Evolutionary conservation across 2,329 filamentous ascomycete genomes (phyloP).

Genomic region (Fusarium equiseti): DNA sequence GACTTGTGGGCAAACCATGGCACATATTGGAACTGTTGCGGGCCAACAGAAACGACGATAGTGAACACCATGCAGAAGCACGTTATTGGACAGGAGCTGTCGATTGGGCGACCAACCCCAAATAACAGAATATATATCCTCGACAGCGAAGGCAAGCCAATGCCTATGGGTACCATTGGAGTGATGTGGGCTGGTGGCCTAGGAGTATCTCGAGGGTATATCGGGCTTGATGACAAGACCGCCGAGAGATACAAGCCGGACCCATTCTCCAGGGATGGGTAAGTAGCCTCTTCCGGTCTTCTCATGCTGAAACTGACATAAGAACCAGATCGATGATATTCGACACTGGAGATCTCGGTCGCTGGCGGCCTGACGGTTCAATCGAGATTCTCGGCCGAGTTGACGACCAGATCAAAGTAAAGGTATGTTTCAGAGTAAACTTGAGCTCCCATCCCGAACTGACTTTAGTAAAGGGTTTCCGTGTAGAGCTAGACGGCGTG

Average conservation of each 20-base stretch:
- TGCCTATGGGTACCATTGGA: conserved; percentile 61
- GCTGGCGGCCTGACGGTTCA: conserved; percentile 65
- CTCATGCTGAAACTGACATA: conserved; percentile 2
- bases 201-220: conserved; percentile 67
- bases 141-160: conserved; percentile 58
- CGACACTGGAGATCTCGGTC: conserved; percentile 70
- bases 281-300: conserved; percentile 32
- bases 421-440: conserved; percentile 51
- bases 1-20: conserved; percentile 65
- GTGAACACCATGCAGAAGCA: conserved; percentile 69
- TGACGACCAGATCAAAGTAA: conserved; percentile 74
- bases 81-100: conserved; percentile 58
- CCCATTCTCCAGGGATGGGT: conserved; percentile 65
- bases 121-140: conserved; percentile 66
- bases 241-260: conserved; percentile 63
- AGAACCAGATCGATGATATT: conserved; percentile 58
- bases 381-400: conserved; percentile 67
- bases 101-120: conserved; percentile 65
- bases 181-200: conserved; percentile 68
- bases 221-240: conserved; percentile 65
- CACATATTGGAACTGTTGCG: conserved; percentile 68
- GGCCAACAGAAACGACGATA: conserved; percentile 71
- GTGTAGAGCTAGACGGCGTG: conserved; percentile 71
- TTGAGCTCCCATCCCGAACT: neutral
- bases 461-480: conserved; percentile 61